A percentile compares a stretch with the other conserved stretches of the same genome.
Evolutionary conservation across 2,329 filamentous ascomycete species (phyloP).

Genomic region (Beauveria rudraprayagi): DNA sequence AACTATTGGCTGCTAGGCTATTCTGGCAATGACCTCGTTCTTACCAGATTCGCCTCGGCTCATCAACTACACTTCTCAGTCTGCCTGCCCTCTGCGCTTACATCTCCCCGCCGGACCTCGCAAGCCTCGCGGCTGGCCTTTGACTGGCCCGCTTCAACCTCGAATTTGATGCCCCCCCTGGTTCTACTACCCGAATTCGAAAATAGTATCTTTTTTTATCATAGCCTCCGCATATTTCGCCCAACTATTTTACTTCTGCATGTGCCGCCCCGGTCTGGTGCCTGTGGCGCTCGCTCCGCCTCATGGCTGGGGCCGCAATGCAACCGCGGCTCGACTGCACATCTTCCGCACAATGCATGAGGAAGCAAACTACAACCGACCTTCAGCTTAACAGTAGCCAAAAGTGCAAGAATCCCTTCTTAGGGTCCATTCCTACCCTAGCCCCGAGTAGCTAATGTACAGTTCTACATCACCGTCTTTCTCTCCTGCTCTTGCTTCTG

Average conservation of each 20-base stretch:
- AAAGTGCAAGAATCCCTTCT: neutral
- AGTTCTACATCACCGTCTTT: neutral
- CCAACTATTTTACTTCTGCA: too few relatives aligned
- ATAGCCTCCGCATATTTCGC: neutral
- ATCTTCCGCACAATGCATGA: neutral
- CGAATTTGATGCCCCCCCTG: neutral
- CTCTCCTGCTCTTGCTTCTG: neutral
- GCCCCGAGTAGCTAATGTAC: slow-evolving; percentile 10
- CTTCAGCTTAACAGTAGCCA: neutral
- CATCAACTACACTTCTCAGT: neutral
- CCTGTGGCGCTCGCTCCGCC: slow-evolving; percentile 2
- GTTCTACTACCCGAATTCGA: neutral
- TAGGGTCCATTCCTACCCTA: slow-evolving; percentile 1
- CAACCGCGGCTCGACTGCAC: neutral
- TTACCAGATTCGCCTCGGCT: neutral
- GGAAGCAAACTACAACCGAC: neutral
- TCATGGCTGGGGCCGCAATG: neutral
- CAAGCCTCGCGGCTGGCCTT: neutral
- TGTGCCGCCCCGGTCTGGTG: neutral
- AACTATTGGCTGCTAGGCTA: too few relatives aligned
- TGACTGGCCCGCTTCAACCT: neutral
- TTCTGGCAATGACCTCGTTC: too few relatives aligned
- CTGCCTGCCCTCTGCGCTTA: neutral
- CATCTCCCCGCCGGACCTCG: neutral
- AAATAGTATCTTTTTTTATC: neutral